Evolutionary conservation across 257 asterid genomes (phyloP).

Genomic region (Cynanchum wilfordii): DNA sequence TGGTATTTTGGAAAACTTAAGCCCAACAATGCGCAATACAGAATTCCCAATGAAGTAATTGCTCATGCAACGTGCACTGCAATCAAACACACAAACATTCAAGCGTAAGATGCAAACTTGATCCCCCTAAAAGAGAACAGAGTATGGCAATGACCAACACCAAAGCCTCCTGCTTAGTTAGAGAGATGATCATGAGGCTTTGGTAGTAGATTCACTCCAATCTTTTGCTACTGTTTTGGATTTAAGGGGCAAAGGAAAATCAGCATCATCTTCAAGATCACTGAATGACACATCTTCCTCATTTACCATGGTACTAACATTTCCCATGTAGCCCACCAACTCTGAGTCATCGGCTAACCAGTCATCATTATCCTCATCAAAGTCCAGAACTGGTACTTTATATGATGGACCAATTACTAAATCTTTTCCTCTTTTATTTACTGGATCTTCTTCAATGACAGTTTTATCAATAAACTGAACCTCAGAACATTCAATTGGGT

Average conservation of each 20-base stretch:
- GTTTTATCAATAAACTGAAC: conserved; percentile 54
- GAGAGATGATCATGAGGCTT: conserved; percentile 26
- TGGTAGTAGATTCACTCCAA: conserved; percentile 26
- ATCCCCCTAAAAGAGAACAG: background rate
- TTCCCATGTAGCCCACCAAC: conserved; percentile 49
- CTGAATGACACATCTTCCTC: conserved; percentile 96
- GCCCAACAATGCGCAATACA: conserved; percentile 1
- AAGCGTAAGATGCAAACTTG: background rate
- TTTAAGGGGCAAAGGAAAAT: conserved; percentile 49
- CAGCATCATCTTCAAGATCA: conserved; percentile 88
- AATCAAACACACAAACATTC: background rate
- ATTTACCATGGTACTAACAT: conserved; percentile 31
- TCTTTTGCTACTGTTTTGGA: conserved; percentile 30
- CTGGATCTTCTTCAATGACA: conserved; percentile 51
- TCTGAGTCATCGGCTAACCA: conserved; percentile 84
- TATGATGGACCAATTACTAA: conserved; percentile 35
- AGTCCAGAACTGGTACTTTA: conserved; percentile 30
- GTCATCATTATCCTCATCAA: conserved; percentile 59
- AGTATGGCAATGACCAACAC: background rate
- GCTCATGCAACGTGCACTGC: background rate
- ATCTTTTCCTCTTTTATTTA: conserved; percentile 45
- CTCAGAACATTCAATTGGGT: conserved; percentile 38
- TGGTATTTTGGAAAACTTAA: conserved; percentile 5
- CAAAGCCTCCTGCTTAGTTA: background rate
- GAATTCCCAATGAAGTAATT: background rate